Conservation (phyloP, 2,329 filamentous ascomycete species). For the Davidsoniella virescens region DNA sequence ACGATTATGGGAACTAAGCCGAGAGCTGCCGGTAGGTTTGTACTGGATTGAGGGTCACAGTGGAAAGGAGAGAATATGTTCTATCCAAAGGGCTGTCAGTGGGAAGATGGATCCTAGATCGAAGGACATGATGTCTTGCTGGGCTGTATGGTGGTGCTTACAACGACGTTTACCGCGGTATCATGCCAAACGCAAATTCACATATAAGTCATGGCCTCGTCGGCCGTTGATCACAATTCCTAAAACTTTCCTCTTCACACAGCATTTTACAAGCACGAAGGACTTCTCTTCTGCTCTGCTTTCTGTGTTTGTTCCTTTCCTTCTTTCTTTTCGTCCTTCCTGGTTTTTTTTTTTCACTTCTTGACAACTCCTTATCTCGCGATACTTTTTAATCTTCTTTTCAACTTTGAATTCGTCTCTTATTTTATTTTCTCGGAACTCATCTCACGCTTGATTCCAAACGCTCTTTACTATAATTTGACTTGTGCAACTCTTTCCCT, state of each 20-base stretch:
- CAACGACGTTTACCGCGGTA: too few species aligned
- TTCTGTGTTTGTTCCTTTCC: constrained; percentile 2
- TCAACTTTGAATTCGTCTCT: too few species aligned
- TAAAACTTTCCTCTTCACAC: constrained; percentile 2
- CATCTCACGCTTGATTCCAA: neutral
- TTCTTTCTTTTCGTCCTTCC: constrained; percentile 4
- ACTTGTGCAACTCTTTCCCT: neutral
- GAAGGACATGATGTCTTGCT: too few species aligned
- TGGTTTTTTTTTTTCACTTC: neutral
- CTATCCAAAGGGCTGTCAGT: too few species aligned
- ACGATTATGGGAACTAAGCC: too few species aligned
- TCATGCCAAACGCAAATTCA: too few species aligned
- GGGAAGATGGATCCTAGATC: too few species aligned
- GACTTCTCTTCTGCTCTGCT: constrained; percentile 6
- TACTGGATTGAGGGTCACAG: too few species aligned
- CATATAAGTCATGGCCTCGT: too few species aligned
- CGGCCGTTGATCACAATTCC: neutral
- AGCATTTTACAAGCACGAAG: constrained; percentile 10
- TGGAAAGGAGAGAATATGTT: too few species aligned
- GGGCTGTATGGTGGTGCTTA: too few species aligned
- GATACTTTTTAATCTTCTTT: neutral
- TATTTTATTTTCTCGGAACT: neutral
- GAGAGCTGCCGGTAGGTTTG: too few species aligned
- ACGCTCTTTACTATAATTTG: neutral
- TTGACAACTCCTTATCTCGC: neutral